These are phyloP conservation scores for Terana coerulea DNA, from an alignment of 768 basidiomycete species.

Conservation along the genomic window DNA sequence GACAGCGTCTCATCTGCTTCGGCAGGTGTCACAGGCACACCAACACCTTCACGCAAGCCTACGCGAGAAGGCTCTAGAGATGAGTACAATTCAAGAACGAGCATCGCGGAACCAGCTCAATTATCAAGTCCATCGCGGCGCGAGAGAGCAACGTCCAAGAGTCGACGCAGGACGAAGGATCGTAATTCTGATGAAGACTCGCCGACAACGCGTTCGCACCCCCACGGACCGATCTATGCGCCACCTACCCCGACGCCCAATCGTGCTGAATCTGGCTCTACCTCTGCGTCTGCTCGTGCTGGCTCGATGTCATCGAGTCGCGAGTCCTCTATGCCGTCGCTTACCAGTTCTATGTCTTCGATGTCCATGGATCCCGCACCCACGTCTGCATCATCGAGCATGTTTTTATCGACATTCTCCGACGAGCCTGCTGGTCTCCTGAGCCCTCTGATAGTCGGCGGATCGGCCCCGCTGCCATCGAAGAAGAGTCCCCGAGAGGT, in stretches of 20 bases:
- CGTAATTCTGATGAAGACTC: conserved; percentile 6
- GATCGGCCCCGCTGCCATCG: background rate
- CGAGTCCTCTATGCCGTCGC: conserved; percentile 13
- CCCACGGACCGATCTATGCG: conserved; percentile 20
- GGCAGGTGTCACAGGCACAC: conserved; percentile 14
- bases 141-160: background rate
- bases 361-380: conserved; percentile 8
- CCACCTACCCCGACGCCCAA: conserved; percentile 15
- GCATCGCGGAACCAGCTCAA: background rate
- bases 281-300: background rate
- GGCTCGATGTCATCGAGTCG: conserved; percentile 12
- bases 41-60: conserved; percentile 8
- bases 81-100: background rate
- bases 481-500: conserved; percentile 13
- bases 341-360: conserved; percentile 8
- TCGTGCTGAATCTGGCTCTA: conserved; percentile 8
- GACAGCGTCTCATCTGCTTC: conserved; percentile 12
- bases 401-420: conserved; percentile 22
- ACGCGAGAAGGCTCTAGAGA: conserved; percentile 6
- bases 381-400: conserved; percentile 9
- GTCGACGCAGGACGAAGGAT: background rate
- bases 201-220: conserved; percentile 1
- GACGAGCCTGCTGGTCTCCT: conserved; percentile 28
- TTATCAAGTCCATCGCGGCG: background rate
- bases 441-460: conserved; percentile 24